Evolutionary conservation across 2,329 filamentous ascomycete genomes (phyloP).

Genomic region (Westerdykella sp.): DNA sequence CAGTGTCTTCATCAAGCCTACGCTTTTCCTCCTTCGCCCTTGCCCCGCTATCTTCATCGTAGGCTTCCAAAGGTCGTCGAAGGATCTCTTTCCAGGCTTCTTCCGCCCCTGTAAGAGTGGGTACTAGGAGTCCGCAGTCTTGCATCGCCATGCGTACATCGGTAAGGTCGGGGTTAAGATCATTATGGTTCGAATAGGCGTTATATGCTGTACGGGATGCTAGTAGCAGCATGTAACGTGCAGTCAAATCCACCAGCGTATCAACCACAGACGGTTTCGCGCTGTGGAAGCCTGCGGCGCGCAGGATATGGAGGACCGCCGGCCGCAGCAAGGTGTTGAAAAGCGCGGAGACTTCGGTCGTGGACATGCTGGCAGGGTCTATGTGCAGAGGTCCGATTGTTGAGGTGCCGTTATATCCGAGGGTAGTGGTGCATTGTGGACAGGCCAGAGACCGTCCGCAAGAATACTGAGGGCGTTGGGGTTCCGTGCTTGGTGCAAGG

Average conservation of each 20-base stretch:
- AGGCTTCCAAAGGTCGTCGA: constrained; percentile 40
- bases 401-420: constrained; percentile 4
- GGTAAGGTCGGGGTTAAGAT: constrained; percentile 58
- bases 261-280: constrained; percentile 78
- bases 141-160: constrained; percentile 83
- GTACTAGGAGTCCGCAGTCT: constrained; percentile 68
- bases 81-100: constrained; percentile 56
- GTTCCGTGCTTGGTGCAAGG: too few species aligned
- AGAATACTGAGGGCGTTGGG: too few species aligned
- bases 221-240: constrained; percentile 70
- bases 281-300: constrained; percentile 82
- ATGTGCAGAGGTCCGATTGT: constrained; percentile 14
- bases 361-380: constrained; percentile 27
- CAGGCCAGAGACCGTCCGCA: not conserved
- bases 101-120: constrained; percentile 60
- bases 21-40: constrained; percentile 40
- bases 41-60: constrained; percentile 36
- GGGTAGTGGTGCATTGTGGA: constrained; percentile 6
- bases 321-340: constrained; percentile 79
- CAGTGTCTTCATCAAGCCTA: constrained; percentile 63
- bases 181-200: constrained; percentile 63
- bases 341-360: constrained; percentile 36
- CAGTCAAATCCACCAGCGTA: constrained; percentile 78
- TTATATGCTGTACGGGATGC: constrained; percentile 66
- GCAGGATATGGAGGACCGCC: constrained; percentile 81